These are phyloP conservation scores for Urostyla sp. DNA, from an alignment of 73 alveolate species.

Conservation along the genomic window DNA sequence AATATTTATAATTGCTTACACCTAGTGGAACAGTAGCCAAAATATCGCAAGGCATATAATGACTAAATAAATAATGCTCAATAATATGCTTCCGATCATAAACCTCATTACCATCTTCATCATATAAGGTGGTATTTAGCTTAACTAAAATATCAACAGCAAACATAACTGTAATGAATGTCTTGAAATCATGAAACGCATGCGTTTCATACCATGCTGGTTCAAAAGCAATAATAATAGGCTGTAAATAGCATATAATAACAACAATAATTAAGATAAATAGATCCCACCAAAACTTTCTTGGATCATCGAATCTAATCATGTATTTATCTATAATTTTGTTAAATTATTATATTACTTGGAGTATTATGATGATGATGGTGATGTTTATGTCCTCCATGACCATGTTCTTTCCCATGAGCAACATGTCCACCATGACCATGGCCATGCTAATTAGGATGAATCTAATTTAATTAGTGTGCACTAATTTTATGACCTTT, in stretches of 20 bases:
- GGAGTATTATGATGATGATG: background rate
- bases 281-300: slow-evolving; percentile 55
- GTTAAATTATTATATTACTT: background rate
- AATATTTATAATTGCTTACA: background rate
- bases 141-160: slow-evolving; percentile 30
- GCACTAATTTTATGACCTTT: no score
- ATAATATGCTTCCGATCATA: slow-evolving; percentile 54
- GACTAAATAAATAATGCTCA: slow-evolving; percentile 40
- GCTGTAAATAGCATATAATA: slow-evolving; percentile 30
- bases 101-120: slow-evolving; percentile 63
- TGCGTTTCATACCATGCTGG: slow-evolving; percentile 16
- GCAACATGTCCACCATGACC: slow-evolving; percentile 32
- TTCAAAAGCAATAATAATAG: slow-evolving; percentile 40
- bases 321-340: slow-evolving; percentile 42
- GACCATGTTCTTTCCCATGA: slow-evolving; percentile 16
- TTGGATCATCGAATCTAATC: slow-evolving; percentile 29
- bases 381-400: slow-evolving; percentile 18
- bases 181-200: background rate
- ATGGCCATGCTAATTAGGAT: slow-evolving; percentile 29
- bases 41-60: slow-evolving; percentile 50
- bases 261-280: slow-evolving; percentile 40
- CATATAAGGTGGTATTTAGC: slow-evolving; percentile 56
- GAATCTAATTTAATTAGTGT: no score
- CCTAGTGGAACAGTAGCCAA: slow-evolving; percentile 41
- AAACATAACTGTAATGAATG: background rate